These are phyloP conservation scores for Iodosphaeria phyllophila DNA, from an alignment of 2,329 filamentous ascomycete genomes.

Conservation along the genomic window DNA sequence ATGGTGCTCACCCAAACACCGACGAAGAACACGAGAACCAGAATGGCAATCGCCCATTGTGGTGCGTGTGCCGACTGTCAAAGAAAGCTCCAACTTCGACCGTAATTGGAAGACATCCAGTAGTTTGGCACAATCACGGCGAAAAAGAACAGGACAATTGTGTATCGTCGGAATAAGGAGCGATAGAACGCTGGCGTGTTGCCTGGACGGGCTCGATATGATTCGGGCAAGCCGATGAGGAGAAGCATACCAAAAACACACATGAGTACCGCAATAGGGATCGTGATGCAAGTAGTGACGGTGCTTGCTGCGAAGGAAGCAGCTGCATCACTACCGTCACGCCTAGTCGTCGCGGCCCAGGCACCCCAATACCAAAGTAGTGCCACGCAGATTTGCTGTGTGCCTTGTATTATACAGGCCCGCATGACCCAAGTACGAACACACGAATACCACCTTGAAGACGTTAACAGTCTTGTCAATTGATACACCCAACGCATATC, in stretches of 20 bases:
- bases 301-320: too few species aligned
- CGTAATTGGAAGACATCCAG: constrained; percentile 46
- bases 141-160: constrained; percentile 48
- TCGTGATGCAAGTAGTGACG: constrained; percentile 26
- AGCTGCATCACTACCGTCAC: too few species aligned
- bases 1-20: constrained; percentile 35
- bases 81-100: constrained; percentile 47
- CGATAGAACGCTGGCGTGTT: constrained; percentile 46
- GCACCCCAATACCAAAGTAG: constrained; percentile 50
- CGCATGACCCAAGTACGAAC: constrained; percentile 49
- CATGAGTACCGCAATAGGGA: constrained; percentile 37
- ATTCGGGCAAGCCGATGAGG: constrained; percentile 43
- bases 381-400: constrained; percentile 46
- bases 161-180: constrained; percentile 40
- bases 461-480: too few species aligned
- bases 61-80: constrained; percentile 37
- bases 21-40: constrained; percentile 35
- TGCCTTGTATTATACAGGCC: constrained; percentile 46
- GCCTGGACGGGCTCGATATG: constrained; percentile 45
- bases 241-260: constrained; percentile 36
- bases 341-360: constrained; percentile 27
- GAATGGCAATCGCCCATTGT: constrained; percentile 34
- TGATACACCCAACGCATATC: too few species aligned
- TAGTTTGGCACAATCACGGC: constrained; percentile 47
- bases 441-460: too few species aligned